Conservation (phyloP, 2,329 filamentous ascomycete species). For the Trichoderma breve region DNA sequence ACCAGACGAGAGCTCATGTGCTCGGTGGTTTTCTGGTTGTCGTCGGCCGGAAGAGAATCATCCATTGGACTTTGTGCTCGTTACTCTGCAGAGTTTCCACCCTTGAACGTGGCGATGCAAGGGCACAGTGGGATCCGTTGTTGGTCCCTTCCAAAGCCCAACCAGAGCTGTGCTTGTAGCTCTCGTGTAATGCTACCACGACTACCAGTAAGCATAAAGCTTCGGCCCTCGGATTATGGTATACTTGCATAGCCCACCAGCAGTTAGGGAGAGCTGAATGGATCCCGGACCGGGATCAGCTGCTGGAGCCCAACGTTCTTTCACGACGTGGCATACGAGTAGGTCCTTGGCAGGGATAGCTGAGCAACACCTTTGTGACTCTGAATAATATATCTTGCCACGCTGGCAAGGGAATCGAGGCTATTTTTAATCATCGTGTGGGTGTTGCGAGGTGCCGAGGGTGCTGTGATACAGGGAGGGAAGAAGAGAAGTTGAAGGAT, state of each 20-base stretch:
- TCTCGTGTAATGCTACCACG: neutral
- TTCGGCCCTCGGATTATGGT: neutral
- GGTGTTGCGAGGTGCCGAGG: neutral
- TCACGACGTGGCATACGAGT: neutral
- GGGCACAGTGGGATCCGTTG: neutral
- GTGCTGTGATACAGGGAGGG: neutral
- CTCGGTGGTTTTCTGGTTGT: neutral
- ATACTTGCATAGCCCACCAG: neutral
- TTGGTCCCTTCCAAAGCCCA: neutral
- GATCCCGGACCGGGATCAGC: neutral
- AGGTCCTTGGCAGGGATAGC: neutral
- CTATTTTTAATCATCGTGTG: neutral
- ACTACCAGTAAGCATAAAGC: slow-evolving; percentile 7
- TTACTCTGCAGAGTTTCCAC: neutral
- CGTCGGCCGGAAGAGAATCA: neutral
- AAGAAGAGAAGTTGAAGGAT: neutral
- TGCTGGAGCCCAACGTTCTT: neutral
- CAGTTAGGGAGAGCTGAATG: neutral
- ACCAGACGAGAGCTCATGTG: neutral
- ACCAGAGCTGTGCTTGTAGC: neutral
- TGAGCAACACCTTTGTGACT: neutral
- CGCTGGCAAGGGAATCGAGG: neutral
- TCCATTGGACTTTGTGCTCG: neutral
- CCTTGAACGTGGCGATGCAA: slow-evolving; percentile 9
- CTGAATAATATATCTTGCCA: neutral